Percentiles rank a stretch among this genome's conserved stretches.
Evolutionary conservation across 2,329 filamentous ascomycete species (phyloP).

Genomic region (Dendrostoma leiphaemia): DNA sequence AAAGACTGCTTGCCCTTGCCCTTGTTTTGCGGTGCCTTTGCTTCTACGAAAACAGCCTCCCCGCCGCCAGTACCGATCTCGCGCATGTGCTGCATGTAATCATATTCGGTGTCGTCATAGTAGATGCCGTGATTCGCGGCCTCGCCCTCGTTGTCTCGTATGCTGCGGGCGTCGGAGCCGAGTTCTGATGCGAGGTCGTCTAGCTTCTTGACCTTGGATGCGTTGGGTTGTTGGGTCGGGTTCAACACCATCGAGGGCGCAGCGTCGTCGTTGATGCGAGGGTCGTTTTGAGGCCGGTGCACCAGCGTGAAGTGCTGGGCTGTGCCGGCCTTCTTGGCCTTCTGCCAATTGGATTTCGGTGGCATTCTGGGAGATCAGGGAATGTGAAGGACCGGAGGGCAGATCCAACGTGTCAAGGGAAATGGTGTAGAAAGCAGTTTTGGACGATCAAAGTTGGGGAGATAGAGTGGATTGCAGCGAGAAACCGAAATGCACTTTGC

Average conservation of each 20-base stretch:
- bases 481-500: no score
- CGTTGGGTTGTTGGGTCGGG: conserved; percentile 53
- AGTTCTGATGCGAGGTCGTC: conserved; percentile 76
- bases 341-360: conserved; percentile 31
- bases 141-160: conserved; percentile 91
- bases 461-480: no score
- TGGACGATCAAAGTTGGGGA: no score
- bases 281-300: conserved; percentile 95
- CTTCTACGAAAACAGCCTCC: conserved; percentile 80
- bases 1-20: conserved; percentile 73
- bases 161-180: conserved; percentile 59
- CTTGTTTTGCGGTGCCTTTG: conserved; percentile 59
- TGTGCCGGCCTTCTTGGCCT: conserved; percentile 64
- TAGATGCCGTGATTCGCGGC: conserved; percentile 92
- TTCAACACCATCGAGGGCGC: conserved; percentile 91
- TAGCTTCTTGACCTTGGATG: conserved; percentile 60
- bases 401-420: no score
- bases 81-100: conserved; percentile 98
- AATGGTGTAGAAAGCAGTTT: no score
- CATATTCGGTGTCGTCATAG: conserved; percentile 92
- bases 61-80: conserved; percentile 76
- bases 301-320: conserved; percentile 93
- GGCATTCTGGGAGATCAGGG: conserved; percentile 19
- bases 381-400: no score
- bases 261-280: conserved; percentile 87